Conservation (phyloP, 352 stramenopile genomes). For the Pythium brachiatum region DNA sequence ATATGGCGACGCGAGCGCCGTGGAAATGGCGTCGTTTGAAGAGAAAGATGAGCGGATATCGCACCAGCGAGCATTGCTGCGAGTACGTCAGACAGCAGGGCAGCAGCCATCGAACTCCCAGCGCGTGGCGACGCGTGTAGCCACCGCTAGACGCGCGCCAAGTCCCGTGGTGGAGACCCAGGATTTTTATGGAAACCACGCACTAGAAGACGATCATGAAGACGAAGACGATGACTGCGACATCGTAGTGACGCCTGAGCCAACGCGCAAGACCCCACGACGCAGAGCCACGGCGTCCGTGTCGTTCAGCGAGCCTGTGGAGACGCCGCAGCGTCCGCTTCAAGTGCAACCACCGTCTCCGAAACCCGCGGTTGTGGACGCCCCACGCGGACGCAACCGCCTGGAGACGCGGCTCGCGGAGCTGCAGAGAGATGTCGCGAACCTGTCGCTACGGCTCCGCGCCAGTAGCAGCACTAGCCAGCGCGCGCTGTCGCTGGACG, state of each 20-base stretch:
- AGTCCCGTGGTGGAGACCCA: neutral
- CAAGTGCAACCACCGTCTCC: neutral
- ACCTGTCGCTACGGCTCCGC: constrained; percentile 67
- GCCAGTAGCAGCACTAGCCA: constrained; percentile 29
- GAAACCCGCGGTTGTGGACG: neutral
- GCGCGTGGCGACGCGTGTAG: neutral
- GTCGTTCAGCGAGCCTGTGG: constrained; percentile 28
- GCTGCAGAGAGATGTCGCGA: constrained; percentile 71
- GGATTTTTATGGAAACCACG: constrained; percentile 5
- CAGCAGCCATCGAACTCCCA: constrained; percentile 3
- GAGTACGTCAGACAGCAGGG: neutral
- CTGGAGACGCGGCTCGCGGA: constrained; percentile 68
- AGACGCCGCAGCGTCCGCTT: constrained; percentile 9
- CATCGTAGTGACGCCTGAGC: constrained; percentile 1
- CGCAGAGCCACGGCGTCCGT: constrained; percentile 20
- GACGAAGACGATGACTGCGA: constrained; percentile 3
- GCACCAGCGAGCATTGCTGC: constrained; percentile 3
- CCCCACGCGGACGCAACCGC: constrained; percentile 39
- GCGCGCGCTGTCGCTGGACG: constrained; percentile 22
- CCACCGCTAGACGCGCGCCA: neutral
- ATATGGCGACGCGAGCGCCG: neutral
- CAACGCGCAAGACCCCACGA: constrained; percentile 1
- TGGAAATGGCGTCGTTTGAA: constrained; percentile 23
- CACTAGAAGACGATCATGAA: constrained; percentile 18
- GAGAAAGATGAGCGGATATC: constrained; percentile 20